Conservation (phyloP, 176 grass and related monocot genomes). For the Dactylis glomerata region DNA sequence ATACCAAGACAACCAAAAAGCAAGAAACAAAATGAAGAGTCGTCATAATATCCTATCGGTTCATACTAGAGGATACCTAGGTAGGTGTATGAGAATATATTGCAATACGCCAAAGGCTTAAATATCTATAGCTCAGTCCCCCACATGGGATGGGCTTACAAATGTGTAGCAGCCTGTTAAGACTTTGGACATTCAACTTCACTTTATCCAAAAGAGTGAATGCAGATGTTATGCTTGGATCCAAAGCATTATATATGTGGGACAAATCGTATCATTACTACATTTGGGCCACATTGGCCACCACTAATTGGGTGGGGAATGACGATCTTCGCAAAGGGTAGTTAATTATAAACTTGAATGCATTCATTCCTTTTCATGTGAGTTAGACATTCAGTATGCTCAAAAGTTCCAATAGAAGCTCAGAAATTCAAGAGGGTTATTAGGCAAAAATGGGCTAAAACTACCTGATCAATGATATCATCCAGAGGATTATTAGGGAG, state of each 20-base stretch:
- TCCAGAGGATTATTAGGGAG: conserved; percentile 98
- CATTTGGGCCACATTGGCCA: not conserved
- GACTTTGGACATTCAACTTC: not conserved
- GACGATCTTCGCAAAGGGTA: not conserved
- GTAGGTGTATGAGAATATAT: not conserved
- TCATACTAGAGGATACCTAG: conserved; percentile 4
- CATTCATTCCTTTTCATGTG: not conserved
- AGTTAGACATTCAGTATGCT: not conserved
- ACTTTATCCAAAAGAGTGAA: not conserved
- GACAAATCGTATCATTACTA: not conserved
- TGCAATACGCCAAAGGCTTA: not conserved
- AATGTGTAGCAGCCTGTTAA: not conserved
- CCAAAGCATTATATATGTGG: not conserved
- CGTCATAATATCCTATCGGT: not conserved
- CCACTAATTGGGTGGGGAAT: not conserved
- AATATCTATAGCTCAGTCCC: conserved; percentile 3
- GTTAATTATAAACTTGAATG: not conserved
- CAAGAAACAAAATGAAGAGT: not conserved
- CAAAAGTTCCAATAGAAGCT: conserved; percentile 16
- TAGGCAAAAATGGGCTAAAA: not conserved
- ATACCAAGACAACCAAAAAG: conserved; percentile 16
- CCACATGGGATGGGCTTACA: not conserved
- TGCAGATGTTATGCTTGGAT: not conserved
- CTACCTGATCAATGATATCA: conserved; percentile 99
- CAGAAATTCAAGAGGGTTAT: conserved; percentile 13